Conservation (phyloP, 352 stramenopile genomes). For the Phytophthora tentaculata region DNA sequence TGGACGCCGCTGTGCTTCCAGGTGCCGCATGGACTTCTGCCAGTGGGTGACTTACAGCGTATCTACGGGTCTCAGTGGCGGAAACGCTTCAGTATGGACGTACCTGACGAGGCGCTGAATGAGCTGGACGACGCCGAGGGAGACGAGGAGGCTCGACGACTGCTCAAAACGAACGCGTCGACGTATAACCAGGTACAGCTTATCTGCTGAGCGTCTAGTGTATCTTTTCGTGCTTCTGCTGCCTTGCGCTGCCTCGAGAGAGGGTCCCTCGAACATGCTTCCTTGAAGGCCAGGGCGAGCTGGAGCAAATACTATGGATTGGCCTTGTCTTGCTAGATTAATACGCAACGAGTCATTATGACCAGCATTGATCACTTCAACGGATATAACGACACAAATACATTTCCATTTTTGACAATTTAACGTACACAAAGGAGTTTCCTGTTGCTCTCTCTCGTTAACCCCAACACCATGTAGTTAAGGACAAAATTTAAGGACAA, state of each 20-base stretch:
- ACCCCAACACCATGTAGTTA: too few relatives aligned
- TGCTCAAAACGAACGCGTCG: slow-evolving; percentile 42
- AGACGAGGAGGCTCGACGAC: slow-evolving; percentile 30
- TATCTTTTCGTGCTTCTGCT: slow-evolving; percentile 4
- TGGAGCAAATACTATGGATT: slow-evolving; percentile 20
- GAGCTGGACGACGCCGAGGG: slow-evolving; percentile 47
- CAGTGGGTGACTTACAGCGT: slow-evolving; percentile 43
- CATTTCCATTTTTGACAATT: slow-evolving; percentile 23
- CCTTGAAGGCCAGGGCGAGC: slow-evolving; percentile 20
- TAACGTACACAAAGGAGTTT: background rate
- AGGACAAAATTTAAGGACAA: too few relatives aligned
- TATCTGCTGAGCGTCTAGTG: slow-evolving; percentile 41
- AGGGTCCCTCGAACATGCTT: slow-evolving; percentile 22
- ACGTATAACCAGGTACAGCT: slow-evolving; percentile 49
- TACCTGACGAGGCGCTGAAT: slow-evolving; percentile 48
- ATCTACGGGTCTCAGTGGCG: slow-evolving; percentile 34
- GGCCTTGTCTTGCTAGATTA: slow-evolving; percentile 18
- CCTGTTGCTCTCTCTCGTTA: too few relatives aligned
- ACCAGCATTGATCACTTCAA: background rate
- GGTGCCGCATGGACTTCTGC: slow-evolving; percentile 35
- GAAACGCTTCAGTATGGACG: slow-evolving; percentile 65
- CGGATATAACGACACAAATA: slow-evolving; percentile 19
- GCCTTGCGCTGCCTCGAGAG: slow-evolving; percentile 22
- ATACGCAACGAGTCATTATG: background rate
- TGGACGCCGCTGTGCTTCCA: slow-evolving; percentile 67